Percentiles rank a stretch among this genome's conserved stretches.
Evolutionary conservation across 2,329 filamentous ascomycete genomes (phyloP).

Genomic region (Sporothrix pallida): DNA sequence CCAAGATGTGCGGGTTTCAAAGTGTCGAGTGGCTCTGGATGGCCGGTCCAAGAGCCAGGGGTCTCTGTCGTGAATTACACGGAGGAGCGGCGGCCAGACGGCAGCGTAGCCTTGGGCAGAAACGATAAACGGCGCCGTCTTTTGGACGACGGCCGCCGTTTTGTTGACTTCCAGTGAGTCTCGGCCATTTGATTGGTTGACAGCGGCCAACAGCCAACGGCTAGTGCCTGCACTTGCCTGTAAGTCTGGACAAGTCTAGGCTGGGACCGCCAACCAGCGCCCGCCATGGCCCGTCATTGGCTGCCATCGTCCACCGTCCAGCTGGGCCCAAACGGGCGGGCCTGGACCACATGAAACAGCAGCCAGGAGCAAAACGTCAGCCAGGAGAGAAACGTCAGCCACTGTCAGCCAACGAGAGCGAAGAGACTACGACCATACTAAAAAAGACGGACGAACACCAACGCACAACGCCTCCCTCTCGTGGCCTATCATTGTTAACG

Average conservation of each 20-base stretch:
- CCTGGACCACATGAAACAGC: slow-evolving; percentile 45
- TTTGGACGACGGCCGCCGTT: neutral
- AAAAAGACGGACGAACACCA: neutral
- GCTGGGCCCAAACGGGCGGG: slow-evolving; percentile 34
- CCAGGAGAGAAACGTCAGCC: slow-evolving; percentile 28
- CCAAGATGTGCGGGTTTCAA: slow-evolving; percentile 37
- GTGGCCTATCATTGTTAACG: slow-evolving; percentile 22
- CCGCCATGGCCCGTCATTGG: too few relatives aligned
- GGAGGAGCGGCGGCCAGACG: neutral
- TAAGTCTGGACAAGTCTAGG: neutral
- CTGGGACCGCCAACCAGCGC: slow-evolving; percentile 5
- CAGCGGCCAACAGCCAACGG: neutral
- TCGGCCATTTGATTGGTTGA: slow-evolving; percentile 35
- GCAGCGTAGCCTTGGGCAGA: neutral
- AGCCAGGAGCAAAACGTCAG: neutral
- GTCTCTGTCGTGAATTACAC: neutral
- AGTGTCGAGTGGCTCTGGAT: slow-evolving; percentile 40
- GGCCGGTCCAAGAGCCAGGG: slow-evolving; percentile 14
- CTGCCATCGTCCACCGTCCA: too few relatives aligned
- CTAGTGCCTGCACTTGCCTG: neutral
- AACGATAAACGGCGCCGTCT: neutral
- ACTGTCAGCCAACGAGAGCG: slow-evolving; percentile 26
- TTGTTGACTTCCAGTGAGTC: neutral
- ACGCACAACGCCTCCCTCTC: slow-evolving; percentile 17
- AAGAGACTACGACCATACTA: neutral